Evolutionary conservation across 2,329 filamentous ascomycete species (phyloP), one percentile per base, ranked within the genome.

Genomic region (Mariannaea sp.): DNA sequence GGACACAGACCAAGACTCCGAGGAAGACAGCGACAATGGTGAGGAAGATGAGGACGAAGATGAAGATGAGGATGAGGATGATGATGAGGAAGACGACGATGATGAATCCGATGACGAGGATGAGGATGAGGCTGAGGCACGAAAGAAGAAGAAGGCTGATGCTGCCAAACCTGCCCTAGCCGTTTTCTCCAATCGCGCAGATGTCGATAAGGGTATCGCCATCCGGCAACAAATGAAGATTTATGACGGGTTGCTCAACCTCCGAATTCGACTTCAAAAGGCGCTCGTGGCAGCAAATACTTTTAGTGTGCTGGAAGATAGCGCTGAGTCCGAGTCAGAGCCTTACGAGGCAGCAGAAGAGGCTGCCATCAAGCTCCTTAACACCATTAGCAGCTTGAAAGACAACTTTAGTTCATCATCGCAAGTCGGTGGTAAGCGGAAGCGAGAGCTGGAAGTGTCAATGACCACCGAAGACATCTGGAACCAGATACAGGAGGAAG

Each of bases 201-300:
- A 97, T 68, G 85, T 88, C 4, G 84, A 87, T 35, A 97, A 97
- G 72, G 94, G 94, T 10, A 75, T 82, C 49, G 93, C 93, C 0
- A 90, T 99, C 30, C 93, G 92, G 65, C 79, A 86, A 52, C 94
- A 99, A 73, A 85, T 92, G 45, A 87, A 87, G 57, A 85, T 87
- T 1, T 99, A 96, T 67, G 93, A 97, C 63, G 84, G 89, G 0
- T 82, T 97, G 1, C 81, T 99, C 26, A 96, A 96, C 73, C 83
- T 92, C 12, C 86, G 94, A 16, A 97, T 99, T 67, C 89, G 93
- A 56, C 76, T 99, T 14, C 95, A 99, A 71, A 97, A 97, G 71
- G 91, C 90, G 2, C 75, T 99, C 12, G 82, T 94, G 13, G 87
- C 89, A 0, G 83, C 87, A 20, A 97, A 97, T 71, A 88, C 91